Evolutionary conservation across 768 basidiomycete species (phyloP), one percentile per base, ranked within the genome.

Genomic region (Collybiopsis confluens): DNA sequence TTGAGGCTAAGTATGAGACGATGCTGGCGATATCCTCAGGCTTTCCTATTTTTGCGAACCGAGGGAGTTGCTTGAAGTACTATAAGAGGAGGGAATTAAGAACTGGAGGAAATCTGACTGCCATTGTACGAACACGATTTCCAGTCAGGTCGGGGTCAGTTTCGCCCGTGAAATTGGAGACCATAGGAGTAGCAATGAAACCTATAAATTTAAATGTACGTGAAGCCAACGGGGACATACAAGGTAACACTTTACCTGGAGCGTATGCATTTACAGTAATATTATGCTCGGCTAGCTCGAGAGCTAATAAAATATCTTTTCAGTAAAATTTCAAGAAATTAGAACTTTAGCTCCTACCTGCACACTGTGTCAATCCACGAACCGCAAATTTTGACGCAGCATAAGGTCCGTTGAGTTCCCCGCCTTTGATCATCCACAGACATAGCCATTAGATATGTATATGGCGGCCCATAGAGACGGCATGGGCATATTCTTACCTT

Each of bases 261-360:
- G 67, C 64, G 28, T 65, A 68, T 5, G 64, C 61, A 46, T 66
- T 68, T 3, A 68, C 67, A 3, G 63, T 65, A 21, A 68, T 67
- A 1, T 54, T 54, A 35, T 66, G 55, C 35, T 57, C 48, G 9
- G 63, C 63, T 16, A 63, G 61, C 56, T 74, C 71, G 20, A 54
- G 4, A 2, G 72, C 71, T 73, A 41, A 18, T 4, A n/a, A n/a
- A n/a, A n/a, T n/a, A n/a, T n/a, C n/a, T n/a, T n/a, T n/a, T n/a
- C n/a, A n/a, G 18, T 9, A 36, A 10, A 24, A n/a, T 36, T n/a
- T 49, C 33, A 20, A 35, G 9, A 23, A n/a, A n/a, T n/a, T n/a
- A n/a, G 47, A 30, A 10, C 9, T 24, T 23, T 24, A 18, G 28
- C 33, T n/a, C 42, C 1, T 16, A 45, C 43, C 53, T n/a, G 53